These are phyloP conservation scores for Malassezia sympodialis DNA, from an alignment of 1,284 basidiomycete species.

Conservation along the genomic window DNA sequence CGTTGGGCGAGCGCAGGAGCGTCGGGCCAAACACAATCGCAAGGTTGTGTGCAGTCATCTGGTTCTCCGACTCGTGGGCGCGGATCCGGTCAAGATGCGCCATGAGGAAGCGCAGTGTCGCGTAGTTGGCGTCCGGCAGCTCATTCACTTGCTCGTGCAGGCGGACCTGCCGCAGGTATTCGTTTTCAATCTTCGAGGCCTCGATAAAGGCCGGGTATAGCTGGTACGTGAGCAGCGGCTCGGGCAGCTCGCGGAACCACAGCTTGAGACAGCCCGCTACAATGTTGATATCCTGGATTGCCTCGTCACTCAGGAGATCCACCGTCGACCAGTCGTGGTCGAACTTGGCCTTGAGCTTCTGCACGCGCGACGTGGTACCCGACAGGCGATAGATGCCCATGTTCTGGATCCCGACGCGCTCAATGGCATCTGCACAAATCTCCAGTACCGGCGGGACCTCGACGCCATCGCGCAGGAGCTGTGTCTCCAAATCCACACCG, in stretches of 20 bases:
- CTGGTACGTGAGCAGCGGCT: conserved; percentile 74
- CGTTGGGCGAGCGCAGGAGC: conserved; percentile 50
- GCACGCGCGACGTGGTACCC: conserved; percentile 79
- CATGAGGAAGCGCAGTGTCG: conserved; percentile 89
- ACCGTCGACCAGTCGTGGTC: conserved; percentile 53
- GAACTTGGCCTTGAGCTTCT: conserved; percentile 68
- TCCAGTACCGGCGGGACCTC: conserved; percentile 79
- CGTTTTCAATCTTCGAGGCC: conserved; percentile 75
- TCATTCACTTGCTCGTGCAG: conserved; percentile 95
- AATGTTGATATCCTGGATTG: conserved; percentile 78
- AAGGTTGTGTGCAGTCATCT: conserved; percentile 87
- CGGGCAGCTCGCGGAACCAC: conserved; percentile 92
- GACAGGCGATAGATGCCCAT: conserved; percentile 90
- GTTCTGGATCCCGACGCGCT: conserved; percentile 60
- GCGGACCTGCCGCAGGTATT: conserved; percentile 62
- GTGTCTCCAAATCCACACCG: conserved; percentile 79
- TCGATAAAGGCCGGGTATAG: conserved; percentile 88
- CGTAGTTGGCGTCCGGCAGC: conserved; percentile 93
- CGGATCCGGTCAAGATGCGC: conserved; percentile 64
- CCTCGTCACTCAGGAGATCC: conserved; percentile 41
- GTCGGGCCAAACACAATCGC: conserved; percentile 97
- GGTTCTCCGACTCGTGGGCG: conserved; percentile 56
- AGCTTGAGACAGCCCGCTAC: conserved; percentile 85
- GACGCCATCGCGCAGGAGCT: conserved; percentile 75
- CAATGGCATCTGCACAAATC: conserved; percentile 84